Conservation (phyloP, 2,329 filamentous ascomycete genomes). For the Sporothrix sp. region DNA sequence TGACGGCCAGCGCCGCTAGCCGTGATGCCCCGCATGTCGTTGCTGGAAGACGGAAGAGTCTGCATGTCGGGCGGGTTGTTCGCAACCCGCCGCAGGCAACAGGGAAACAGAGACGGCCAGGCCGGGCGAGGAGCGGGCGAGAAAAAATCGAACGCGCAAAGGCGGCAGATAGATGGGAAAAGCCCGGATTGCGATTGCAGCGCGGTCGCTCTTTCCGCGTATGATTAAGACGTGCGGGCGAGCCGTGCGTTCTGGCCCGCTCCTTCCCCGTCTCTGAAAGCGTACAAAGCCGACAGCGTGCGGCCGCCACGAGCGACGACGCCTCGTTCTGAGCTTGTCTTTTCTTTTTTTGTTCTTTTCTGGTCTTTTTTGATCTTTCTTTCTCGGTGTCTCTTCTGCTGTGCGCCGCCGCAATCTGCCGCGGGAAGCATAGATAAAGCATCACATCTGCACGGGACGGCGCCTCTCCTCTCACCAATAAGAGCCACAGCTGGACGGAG, state of each 20-base stretch:
- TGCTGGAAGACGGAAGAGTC: background rate
- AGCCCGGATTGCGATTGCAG: background rate
- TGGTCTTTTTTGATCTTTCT: background rate
- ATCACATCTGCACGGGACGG: too few species aligned
- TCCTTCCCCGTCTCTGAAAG: background rate
- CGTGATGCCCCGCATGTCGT: too few species aligned
- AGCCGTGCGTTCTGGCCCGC: background rate
- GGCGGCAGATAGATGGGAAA: background rate
- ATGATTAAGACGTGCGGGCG: background rate
- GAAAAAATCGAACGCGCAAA: background rate
- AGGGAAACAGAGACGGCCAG: background rate
- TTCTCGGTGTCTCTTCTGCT: background rate
- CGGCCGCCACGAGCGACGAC: background rate
- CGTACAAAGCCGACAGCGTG: background rate
- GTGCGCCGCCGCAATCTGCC: too few species aligned
- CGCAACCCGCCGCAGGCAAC: background rate
- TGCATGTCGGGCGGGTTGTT: slow-evolving; percentile 1
- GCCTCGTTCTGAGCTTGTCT: background rate
- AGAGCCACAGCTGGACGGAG: too few species aligned
- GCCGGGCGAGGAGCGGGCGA: slow-evolving; percentile 13
- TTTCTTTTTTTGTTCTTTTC: background rate
- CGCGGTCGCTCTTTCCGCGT: background rate
- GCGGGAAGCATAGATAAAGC: too few species aligned
- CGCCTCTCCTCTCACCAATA: too few species aligned
- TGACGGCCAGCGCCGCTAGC: too few species aligned